A percentile compares a stretch with the other conserved stretches of the same genome.
Evolutionary conservation across 2,329 filamentous ascomycete genomes (phyloP).

Genomic region (Ilyonectria destructans): DNA sequence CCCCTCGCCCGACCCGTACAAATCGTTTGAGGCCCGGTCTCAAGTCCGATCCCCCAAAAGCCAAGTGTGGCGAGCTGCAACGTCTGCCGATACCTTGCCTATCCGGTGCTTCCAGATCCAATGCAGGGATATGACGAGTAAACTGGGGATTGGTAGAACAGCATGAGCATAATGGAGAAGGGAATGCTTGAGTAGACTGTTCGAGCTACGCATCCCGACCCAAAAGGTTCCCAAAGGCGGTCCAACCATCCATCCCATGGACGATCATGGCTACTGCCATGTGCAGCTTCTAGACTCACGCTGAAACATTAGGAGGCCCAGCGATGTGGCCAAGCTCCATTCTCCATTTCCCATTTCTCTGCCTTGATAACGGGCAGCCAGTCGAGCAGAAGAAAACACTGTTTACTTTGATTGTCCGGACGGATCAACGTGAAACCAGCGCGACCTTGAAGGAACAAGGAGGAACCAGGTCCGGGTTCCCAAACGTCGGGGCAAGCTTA

Average conservation of each 20-base stretch:
- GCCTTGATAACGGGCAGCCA: conserved; percentile 40
- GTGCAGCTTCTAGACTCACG: conserved; percentile 41
- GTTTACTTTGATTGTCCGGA: conserved; percentile 36
- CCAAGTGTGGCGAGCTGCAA: conserved; percentile 37
- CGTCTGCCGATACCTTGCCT: conserved; percentile 39
- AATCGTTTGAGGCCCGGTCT: conserved; percentile 22
- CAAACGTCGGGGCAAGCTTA: conserved; percentile 27
- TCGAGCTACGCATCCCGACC: conserved; percentile 19
- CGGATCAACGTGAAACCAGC: conserved; percentile 47
- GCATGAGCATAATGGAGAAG: conserved; percentile 11
- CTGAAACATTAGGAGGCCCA: conserved; percentile 50
- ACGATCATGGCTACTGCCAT: conserved; percentile 33
- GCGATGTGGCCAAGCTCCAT: conserved; percentile 47
- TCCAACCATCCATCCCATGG: conserved; percentile 19
- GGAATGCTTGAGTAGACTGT: conserved; percentile 20
- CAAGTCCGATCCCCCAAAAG: not conserved
- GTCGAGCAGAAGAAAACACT: conserved; percentile 28
- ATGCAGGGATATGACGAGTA: conserved; percentile 40
- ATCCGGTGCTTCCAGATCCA: conserved; percentile 37
- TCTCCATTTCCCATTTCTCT: conserved; percentile 34
- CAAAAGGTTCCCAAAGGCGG: conserved; percentile 31
- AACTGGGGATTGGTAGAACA: conserved; percentile 17
- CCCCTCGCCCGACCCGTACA: conserved; percentile 11
- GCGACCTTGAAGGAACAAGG: conserved; percentile 39
- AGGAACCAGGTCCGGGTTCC: conserved; percentile 40